These are phyloP conservation scores for Syncephalis plumigaleata DNA, from an alignment of 371 early-diverging fungal genomes.

Conservation along the genomic window DNA sequence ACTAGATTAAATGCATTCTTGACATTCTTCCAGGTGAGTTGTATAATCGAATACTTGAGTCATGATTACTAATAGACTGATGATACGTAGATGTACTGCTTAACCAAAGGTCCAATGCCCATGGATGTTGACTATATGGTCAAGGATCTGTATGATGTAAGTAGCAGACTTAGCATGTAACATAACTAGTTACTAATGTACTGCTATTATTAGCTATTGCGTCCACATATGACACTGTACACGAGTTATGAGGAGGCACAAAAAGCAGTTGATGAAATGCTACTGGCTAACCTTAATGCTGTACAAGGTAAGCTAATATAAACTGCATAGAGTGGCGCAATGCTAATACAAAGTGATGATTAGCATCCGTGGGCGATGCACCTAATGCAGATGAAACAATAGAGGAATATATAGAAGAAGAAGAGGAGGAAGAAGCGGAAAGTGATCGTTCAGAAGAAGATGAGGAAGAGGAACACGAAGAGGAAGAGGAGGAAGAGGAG, in stretches of 20 bases:
- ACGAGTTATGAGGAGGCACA: conserved; percentile 66
- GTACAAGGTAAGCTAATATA: conserved; percentile 27
- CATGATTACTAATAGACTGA: too few species aligned
- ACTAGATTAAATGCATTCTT: conserved; percentile 55
- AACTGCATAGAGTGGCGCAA: too few species aligned
- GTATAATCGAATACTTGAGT: conserved; percentile 14
- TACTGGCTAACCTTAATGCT: conserved; percentile 26
- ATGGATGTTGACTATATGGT: conserved; percentile 83
- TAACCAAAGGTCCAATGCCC: conserved; percentile 62
- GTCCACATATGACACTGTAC: conserved; percentile 38
- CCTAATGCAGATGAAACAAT: conserved; percentile 7
- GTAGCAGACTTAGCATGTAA: not conserved
- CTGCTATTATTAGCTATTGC: conserved; percentile 15
- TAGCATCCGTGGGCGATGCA: too few species aligned
- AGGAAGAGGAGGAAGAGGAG: conserved; percentile 1
- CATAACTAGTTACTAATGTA: not conserved
- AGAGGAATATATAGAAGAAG: conserved; percentile 15
- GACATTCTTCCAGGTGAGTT: conserved; percentile 46
- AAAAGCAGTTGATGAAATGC: conserved; percentile 36
- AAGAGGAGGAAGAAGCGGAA: conserved; percentile 6
- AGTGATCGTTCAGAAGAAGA: conserved; percentile 2
- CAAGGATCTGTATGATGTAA: conserved; percentile 52
- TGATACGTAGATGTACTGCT: conserved; percentile 76
- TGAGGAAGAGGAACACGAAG: conserved; percentile 23
- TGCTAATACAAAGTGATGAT: too few species aligned